Percentiles rank a stretch among this genome's conserved stretches.
These are phyloP conservation scores for Amaranthus hypochondriacus DNA, from an alignment of 148 eudicot genomes.

Conservation along the genomic window DNA sequence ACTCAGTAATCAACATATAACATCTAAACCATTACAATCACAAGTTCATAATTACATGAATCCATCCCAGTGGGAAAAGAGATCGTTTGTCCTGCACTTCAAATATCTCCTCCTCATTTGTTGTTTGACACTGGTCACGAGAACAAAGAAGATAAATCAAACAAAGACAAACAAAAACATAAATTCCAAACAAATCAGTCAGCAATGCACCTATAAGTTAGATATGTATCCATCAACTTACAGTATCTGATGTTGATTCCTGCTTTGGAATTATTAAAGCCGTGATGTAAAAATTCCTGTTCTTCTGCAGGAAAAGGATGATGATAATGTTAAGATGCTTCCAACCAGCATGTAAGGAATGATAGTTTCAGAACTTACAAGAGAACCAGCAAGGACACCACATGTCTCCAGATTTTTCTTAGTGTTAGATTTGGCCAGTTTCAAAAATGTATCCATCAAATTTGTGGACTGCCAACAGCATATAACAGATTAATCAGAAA, in stretches of 20 bases:
- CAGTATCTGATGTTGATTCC: constrained; percentile 87
- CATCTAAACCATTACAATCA: not conserved
- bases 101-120: constrained; percentile 99
- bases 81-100: constrained; percentile 91
- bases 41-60: constrained; percentile 57
- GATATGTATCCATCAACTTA: constrained; percentile 31
- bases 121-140: constrained; percentile 76
- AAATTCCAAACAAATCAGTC: not conserved
- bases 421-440: constrained; percentile 85
- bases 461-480: constrained; percentile 57
- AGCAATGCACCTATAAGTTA: not conserved
- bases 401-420: constrained; percentile 84
- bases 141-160: constrained; percentile 14
- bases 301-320: constrained; percentile 52
- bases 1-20: not conserved
- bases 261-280: constrained; percentile 96
- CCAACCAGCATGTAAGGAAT: constrained; percentile 1
- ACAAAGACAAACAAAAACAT: not conserved
- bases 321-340: constrained; percentile 3
- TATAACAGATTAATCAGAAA: constrained; percentile 12
- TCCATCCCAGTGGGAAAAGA: constrained; percentile 96
- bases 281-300: constrained; percentile 71
- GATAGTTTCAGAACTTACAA: constrained; percentile 50
- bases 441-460: constrained; percentile 92
- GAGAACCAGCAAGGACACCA: constrained; percentile 93